phyloP scores from a whole-genome alignment of 495 filamentous ascomycete genomes.

The Xylaria grammica region DNA sequence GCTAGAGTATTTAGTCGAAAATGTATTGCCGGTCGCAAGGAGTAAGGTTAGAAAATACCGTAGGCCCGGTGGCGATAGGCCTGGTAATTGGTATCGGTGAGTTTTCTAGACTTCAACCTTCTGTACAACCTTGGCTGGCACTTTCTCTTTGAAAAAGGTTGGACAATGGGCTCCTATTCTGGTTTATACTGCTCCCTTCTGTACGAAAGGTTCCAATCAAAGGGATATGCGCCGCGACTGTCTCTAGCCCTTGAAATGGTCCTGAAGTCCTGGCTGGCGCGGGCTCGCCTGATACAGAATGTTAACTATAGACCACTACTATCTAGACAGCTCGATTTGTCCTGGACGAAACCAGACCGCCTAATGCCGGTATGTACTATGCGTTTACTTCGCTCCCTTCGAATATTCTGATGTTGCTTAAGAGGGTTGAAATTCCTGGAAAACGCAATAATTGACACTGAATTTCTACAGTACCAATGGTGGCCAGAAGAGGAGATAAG shows the following conservation, averaged over 20 bases:
- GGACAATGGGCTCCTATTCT: too few species aligned
- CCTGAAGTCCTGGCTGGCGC: too few species aligned
- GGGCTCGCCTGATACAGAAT: too few species aligned
- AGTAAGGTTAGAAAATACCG: background rate
- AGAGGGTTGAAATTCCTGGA: background rate
- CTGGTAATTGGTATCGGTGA: background rate
- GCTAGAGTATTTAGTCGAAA: background rate
- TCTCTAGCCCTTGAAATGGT: too few species aligned
- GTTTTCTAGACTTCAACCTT: background rate
- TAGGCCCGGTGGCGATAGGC: background rate
- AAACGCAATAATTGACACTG: background rate
- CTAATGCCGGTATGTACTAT: conserved; percentile 6
- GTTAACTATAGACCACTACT: background rate
- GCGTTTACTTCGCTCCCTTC: background rate
- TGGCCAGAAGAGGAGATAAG: background rate
- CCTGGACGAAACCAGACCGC: conserved; percentile 7
- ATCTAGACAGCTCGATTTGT: conserved; percentile 3
- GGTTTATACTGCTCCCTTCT: too few species aligned
- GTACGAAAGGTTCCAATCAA: background rate
- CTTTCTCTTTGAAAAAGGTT: too few species aligned
- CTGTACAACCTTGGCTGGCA: background rate
- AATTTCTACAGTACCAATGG: conserved; percentile 1
- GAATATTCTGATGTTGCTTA: background rate
- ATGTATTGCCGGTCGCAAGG: background rate
- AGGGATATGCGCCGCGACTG: background rate